A percentile compares a stretch with the other conserved stretches of the same genome.
phyloP scores from a whole-genome alignment of 805 yeast species.

The Starmerella vaccinii region DNA sequence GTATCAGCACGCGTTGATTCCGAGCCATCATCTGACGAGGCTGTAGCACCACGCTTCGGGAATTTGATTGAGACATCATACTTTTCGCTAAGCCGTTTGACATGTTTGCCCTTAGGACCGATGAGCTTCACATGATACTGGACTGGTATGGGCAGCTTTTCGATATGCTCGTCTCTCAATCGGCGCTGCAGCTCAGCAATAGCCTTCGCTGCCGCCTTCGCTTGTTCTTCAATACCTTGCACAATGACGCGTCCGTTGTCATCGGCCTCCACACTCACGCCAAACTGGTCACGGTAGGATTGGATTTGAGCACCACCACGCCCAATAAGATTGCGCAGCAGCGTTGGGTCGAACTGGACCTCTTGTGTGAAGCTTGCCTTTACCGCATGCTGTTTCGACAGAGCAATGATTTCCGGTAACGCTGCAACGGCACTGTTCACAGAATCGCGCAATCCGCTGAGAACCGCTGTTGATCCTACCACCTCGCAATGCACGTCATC shows the following conservation, averaged over 20 bases:
- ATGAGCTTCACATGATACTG: slow-evolving; percentile 72
- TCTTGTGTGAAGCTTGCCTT: slow-evolving; percentile 38
- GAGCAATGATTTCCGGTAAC: slow-evolving; percentile 45
- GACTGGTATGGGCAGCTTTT: slow-evolving; percentile 57
- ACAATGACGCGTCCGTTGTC: slow-evolving; percentile 48
- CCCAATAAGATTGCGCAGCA: slow-evolving; percentile 77
- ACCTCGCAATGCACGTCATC: slow-evolving; percentile 25
- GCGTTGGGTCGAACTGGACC: slow-evolving; percentile 53
- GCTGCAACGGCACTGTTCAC: slow-evolving; percentile 47
- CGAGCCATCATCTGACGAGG: slow-evolving; percentile 20
- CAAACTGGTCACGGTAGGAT: slow-evolving; percentile 58
- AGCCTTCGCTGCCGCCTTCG: slow-evolving; percentile 55
- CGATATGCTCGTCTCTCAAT: slow-evolving; percentile 72
- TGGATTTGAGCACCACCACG: slow-evolving; percentile 70
- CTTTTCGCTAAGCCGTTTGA: slow-evolving; percentile 75
- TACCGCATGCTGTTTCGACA: slow-evolving; percentile 43
- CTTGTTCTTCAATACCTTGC: slow-evolving; percentile 70
- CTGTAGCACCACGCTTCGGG: slow-evolving; percentile 35
- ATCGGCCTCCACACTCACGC: slow-evolving; percentile 65
- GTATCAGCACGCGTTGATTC: background rate
- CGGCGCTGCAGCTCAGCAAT: slow-evolving; percentile 52
- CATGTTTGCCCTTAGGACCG: slow-evolving; percentile 74
- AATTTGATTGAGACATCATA: slow-evolving; percentile 73
- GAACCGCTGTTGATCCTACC: slow-evolving; percentile 36
- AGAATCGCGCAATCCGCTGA: slow-evolving; percentile 61